These are phyloP conservation scores for Chlorophyllum brunneum DNA, from an alignment of 768 basidiomycete genomes.

Conservation along the genomic window DNA sequence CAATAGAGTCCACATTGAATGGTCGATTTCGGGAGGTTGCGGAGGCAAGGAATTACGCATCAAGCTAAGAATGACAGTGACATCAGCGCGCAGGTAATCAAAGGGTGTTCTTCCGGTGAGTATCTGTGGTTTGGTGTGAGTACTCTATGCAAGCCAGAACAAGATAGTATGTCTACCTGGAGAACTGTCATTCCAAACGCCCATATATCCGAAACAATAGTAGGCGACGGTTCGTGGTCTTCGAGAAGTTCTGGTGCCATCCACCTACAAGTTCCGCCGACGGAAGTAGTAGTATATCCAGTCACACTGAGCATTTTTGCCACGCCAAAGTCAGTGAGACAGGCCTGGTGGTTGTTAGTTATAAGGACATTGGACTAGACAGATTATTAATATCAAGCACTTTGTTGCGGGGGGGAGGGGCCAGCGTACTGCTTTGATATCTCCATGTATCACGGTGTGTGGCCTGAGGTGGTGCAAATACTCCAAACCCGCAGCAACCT, in stretches of 20 bases:
- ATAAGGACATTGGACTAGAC: conserved; percentile 34
- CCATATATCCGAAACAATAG: conserved; percentile 30
- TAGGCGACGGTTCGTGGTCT: conserved; percentile 15
- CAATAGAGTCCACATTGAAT: conserved; percentile 12
- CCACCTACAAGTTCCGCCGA: conserved; percentile 33
- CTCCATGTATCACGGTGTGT: conserved; percentile 28
- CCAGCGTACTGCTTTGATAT: conserved; percentile 31
- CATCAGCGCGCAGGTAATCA: conserved; percentile 13
- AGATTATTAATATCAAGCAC: neutral
- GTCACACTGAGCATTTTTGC: conserved; percentile 30
- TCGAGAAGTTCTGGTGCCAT: conserved; percentile 33
- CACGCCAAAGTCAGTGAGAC: conserved; percentile 37
- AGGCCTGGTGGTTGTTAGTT: conserved; percentile 25
- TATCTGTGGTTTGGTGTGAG: no score
- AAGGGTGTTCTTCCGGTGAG: conserved; percentile 15
- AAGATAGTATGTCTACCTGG: no score
- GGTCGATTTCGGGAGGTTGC: conserved; percentile 8
- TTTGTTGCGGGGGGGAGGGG: neutral
- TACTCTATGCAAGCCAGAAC: no score
- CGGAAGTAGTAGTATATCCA: conserved; percentile 31
- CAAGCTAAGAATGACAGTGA: conserved; percentile 13
- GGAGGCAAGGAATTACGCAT: conserved; percentile 1
- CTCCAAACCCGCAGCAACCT: conserved; percentile 15
- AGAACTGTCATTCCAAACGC: conserved; percentile 33
- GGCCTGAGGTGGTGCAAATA: conserved; percentile 18